A percentile compares a stretch with the other conserved stretches of the same genome.
These are phyloP conservation scores for Albugo laibachii DNA, from an alignment of 352 stramenopile genomes.

Conservation along the genomic window DNA sequence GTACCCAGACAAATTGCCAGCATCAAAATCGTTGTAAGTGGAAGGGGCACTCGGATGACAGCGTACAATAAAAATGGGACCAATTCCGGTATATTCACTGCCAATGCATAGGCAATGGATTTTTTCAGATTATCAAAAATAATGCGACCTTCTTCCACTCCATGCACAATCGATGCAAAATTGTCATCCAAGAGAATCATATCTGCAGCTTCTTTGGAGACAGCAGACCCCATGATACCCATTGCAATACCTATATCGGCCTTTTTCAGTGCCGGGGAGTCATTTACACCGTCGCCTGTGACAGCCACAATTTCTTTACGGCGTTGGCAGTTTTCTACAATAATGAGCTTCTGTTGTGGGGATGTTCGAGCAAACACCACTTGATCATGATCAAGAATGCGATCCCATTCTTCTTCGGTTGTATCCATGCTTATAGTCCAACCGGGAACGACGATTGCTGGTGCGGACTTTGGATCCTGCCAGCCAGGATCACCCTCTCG, in stretches of 20 bases:
- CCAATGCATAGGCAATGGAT: slow-evolving; percentile 82
- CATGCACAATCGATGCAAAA: slow-evolving; percentile 91
- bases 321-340: slow-evolving; percentile 84
- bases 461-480: slow-evolving; percentile 45
- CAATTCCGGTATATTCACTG: slow-evolving; percentile 82
- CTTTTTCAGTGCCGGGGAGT: slow-evolving; percentile 91
- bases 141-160: slow-evolving; percentile 86
- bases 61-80: slow-evolving; percentile 75
- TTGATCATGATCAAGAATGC: slow-evolving; percentile 68
- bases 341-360: slow-evolving; percentile 88
- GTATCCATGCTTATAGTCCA: slow-evolving; percentile 63
- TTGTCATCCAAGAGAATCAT: slow-evolving; percentile 96
- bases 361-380: slow-evolving; percentile 92
- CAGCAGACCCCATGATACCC: slow-evolving; percentile 92
- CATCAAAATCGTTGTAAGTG: slow-evolving; percentile 84
- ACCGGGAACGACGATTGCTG: slow-evolving; percentile 70
- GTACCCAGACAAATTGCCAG: slow-evolving; percentile 81
- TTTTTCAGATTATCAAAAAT: slow-evolving; percentile 95
- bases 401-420: slow-evolving; percentile 68
- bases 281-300: slow-evolving; percentile 97
- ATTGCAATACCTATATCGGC: slow-evolving; percentile 97
- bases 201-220: slow-evolving; percentile 88
- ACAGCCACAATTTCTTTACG: slow-evolving; percentile 82
- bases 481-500: slow-evolving; percentile 41
- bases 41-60: slow-evolving; percentile 64